phyloP scores from a whole-genome alignment of 306 rosid genomes.

The Prunus padus region DNA sequence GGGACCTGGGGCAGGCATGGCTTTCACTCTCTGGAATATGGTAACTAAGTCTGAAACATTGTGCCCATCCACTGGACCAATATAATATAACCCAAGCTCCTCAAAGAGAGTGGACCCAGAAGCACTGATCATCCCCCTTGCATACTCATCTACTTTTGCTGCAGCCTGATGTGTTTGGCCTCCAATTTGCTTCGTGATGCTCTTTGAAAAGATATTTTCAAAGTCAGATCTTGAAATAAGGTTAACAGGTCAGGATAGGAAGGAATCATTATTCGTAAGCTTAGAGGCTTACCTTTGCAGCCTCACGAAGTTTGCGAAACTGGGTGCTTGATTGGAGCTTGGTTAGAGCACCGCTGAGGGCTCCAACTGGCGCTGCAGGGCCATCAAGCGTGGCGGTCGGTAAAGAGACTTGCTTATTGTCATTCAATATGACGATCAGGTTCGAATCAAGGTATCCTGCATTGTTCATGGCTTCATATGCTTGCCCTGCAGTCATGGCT shows the following conservation, averaged over 20 bases:
- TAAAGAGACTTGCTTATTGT: slow-evolving; percentile 92
- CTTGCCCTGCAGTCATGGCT: slow-evolving; percentile 97
- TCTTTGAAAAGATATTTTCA: slow-evolving; percentile 33
- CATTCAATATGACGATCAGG: slow-evolving; percentile 79
- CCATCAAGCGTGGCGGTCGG: slow-evolving; percentile 97
- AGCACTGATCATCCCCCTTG: slow-evolving; percentile 66
- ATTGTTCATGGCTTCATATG: slow-evolving; percentile 95
- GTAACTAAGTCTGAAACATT: slow-evolving; percentile 59
- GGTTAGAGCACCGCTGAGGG: slow-evolving; percentile 68
- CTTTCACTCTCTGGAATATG: slow-evolving; percentile 66
- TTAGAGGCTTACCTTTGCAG: slow-evolving; percentile 64
- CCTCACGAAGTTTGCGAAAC: slow-evolving; percentile 76
- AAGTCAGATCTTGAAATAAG: slow-evolving; percentile 26
- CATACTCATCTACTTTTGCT: slow-evolving; percentile 72
- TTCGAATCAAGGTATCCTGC: slow-evolving; percentile 84
- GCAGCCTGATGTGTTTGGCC: slow-evolving; percentile 66
- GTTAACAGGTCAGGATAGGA: slow-evolving; percentile 4
- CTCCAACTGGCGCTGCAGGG: slow-evolving; percentile 91
- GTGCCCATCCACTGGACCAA: slow-evolving; percentile 93
- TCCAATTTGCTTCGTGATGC: slow-evolving; percentile 64
- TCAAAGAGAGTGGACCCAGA: slow-evolving; percentile 67
- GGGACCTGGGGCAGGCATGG: slow-evolving; percentile 73
- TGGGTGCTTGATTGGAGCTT: slow-evolving; percentile 82
- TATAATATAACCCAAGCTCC: slow-evolving; percentile 75
- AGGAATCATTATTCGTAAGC: not conserved